Percentiles rank a stretch among this genome's conserved stretches.
Conservation (phyloP, 2,329 filamentous ascomycete genomes). For the Apiospora aurea region DNA sequence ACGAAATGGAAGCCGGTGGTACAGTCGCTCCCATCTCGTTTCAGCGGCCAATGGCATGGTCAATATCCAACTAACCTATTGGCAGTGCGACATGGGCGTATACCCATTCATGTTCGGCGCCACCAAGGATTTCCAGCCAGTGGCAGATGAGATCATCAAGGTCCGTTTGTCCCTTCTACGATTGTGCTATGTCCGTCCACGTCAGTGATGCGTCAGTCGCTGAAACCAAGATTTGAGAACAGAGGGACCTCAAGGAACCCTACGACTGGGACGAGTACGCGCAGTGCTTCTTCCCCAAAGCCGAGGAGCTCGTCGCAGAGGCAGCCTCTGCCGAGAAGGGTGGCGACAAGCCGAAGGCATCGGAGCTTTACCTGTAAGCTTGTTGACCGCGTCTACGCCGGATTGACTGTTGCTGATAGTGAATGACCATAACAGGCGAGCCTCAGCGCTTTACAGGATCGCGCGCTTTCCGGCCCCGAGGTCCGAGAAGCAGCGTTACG, state of each 20-base stretch:
- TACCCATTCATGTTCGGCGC: constrained; percentile 47
- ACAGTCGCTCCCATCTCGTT: not conserved
- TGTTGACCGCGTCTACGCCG: not conserved
- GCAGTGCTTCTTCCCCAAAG: constrained; percentile 42
- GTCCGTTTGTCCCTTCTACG: not conserved
- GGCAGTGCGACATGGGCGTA: constrained; percentile 41
- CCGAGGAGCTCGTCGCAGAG: constrained; percentile 36
- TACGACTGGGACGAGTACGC: constrained; percentile 47
- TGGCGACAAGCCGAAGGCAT: constrained; percentile 39
- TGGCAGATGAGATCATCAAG: constrained; percentile 40
- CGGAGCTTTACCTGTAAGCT: constrained; percentile 42
- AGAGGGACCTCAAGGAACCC: constrained; percentile 34
- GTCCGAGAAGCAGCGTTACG: constrained; percentile 38
- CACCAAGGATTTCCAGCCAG: constrained; percentile 42
- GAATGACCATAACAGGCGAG: constrained; percentile 32
- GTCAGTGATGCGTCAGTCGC: no score
- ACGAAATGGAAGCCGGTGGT: constrained; percentile 41
- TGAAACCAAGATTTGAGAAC: not conserved
- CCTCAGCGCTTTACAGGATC: constrained; percentile 45
- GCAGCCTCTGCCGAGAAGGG: constrained; percentile 32
- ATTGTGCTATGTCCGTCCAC: not conserved
- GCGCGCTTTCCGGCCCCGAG: constrained; percentile 44
- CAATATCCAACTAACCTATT: not conserved
- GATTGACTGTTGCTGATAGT: not conserved
- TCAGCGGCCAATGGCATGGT: not conserved